These are phyloP conservation scores for Verticillium dahliae DNA, from an alignment of 2,329 filamentous ascomycete species.

Conservation along the genomic window DNA sequence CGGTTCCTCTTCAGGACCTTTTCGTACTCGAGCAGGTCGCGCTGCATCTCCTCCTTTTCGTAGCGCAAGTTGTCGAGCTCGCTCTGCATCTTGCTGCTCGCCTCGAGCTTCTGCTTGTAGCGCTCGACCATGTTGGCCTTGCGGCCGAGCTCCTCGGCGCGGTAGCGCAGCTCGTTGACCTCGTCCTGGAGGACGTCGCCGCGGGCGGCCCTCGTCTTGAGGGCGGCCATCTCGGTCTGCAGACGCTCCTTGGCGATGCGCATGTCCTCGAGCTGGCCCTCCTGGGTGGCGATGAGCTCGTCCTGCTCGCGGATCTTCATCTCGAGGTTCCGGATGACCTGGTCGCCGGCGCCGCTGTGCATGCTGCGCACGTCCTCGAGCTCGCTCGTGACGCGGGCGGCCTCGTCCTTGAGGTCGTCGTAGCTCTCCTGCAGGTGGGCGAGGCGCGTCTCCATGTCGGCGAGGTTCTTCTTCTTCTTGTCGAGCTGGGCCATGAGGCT, in stretches of 20 bases:
- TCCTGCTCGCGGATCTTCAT: conserved; percentile 59
- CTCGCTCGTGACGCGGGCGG: conserved; percentile 50
- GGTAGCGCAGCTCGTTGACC: conserved; percentile 51
- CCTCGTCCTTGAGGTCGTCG: conserved; percentile 59
- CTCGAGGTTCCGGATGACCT: conserved; percentile 47
- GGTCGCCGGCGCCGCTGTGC: conserved; percentile 44
- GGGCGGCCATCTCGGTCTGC: conserved; percentile 39
- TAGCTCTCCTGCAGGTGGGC: conserved; percentile 56
- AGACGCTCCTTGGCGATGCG: conserved; percentile 37
- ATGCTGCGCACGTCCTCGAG: conserved; percentile 43
- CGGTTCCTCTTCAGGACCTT: conserved; percentile 27
- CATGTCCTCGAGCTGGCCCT: conserved; percentile 55
- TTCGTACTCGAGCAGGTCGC: conserved; percentile 30
- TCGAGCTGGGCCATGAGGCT: conserved; percentile 45
- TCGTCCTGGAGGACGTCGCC: conserved; percentile 50
- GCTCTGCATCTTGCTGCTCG: conserved; percentile 45
- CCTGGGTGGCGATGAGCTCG: conserved; percentile 63
- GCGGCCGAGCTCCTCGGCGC: conserved; percentile 51
- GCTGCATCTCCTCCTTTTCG: conserved; percentile 46
- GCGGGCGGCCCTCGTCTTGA: conserved; percentile 39
- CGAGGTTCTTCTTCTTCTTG: conserved; percentile 47
- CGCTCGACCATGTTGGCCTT: conserved; percentile 58
- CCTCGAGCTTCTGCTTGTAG: conserved; percentile 56
- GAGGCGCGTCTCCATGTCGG: conserved; percentile 52
- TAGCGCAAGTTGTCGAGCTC: conserved; percentile 50